Evolutionary conservation across 805 yeast genomes (phyloP), one percentile per base, ranked within the genome.

Genomic region (Ogataea salicorniae): DNA sequence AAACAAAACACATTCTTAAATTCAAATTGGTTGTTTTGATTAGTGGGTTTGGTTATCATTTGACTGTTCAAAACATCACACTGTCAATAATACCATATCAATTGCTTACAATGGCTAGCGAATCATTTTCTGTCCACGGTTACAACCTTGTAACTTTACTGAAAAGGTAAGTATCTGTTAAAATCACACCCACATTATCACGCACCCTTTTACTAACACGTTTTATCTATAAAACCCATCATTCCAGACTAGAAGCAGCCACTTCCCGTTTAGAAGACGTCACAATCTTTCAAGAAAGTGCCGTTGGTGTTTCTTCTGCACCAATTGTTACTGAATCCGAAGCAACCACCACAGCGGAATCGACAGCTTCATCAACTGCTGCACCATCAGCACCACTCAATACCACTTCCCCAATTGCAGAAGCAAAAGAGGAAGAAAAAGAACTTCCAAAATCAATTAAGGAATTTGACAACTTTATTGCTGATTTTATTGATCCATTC

Each of bases 201-300:
- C 13, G 13, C 31, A 14, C 5, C 39, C 20, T 20, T 15, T n/a
- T 35, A 40, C 47, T 20, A 15, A 34, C 45, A 23, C n/a, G 16
- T 26, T 9, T 8, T 26, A 20, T 3, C 31, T 8, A 26, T 9
- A 9, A 26, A 26, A 26, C 31, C 31, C 23, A 23, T 38, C 26
- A 39, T 14, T 29, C 63, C 60, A 77, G 95, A 55, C 78, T 90
- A 58, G 97, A 90, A 66, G 92, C 95, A 15, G 97, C 97, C 34
- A 88, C 97, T 9, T 84, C 96, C 6, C 81, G 97, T 42, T 79
- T 90, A 56, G 97, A 90, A 61, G 97, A 90, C 64, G 81, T 90
- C 41, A 87, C 95, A 31, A 76, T 85, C 45, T 83, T 76, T 64
- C 95, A 88, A 62, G 87, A 83, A 57, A 80, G 79, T 36, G 55